These are phyloP conservation scores for Psilocybe cubensis DNA, from an alignment of 768 basidiomycete genomes.

Conservation along the genomic window DNA sequence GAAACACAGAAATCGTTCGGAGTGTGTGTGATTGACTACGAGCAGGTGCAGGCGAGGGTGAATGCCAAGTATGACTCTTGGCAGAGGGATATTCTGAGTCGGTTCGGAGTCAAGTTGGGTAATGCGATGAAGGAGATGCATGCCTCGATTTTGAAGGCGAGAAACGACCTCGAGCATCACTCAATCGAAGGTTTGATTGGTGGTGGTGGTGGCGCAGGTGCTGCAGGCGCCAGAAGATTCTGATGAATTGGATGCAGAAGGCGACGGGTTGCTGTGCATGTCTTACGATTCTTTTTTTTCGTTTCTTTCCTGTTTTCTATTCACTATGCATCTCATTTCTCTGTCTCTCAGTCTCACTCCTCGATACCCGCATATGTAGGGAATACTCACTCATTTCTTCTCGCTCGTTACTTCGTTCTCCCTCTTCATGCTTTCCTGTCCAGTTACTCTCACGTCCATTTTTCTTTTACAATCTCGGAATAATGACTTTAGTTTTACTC, in stretches of 20 bases:
- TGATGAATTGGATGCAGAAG: background rate
- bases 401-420: background rate
- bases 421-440: background rate
- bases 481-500: constrained; percentile 13
- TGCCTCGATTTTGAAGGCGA: constrained; percentile 86
- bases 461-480: constrained; percentile 11
- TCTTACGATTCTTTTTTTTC: background rate
- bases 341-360: constrained; percentile 1
- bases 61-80: constrained; percentile 99
- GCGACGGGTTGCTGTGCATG: background rate
- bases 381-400: constrained; percentile 15
- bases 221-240: constrained; percentile 9
- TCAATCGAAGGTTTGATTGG: constrained; percentile 91
- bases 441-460: background rate
- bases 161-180: constrained; percentile 95
- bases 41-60: constrained; percentile 96
- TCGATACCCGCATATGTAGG: constrained; percentile 12
- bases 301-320: background rate
- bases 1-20: constrained; percentile 95
- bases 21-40: constrained; percentile 94
- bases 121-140: constrained; percentile 99
- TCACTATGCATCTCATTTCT: constrained; percentile 9
- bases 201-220: constrained; percentile 36
- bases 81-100: constrained; percentile 92
- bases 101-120: constrained; percentile 93